Base-by-base conservation (phyloP, 352 stramenopile genomes). In the Phytophthora sp. region DNA sequence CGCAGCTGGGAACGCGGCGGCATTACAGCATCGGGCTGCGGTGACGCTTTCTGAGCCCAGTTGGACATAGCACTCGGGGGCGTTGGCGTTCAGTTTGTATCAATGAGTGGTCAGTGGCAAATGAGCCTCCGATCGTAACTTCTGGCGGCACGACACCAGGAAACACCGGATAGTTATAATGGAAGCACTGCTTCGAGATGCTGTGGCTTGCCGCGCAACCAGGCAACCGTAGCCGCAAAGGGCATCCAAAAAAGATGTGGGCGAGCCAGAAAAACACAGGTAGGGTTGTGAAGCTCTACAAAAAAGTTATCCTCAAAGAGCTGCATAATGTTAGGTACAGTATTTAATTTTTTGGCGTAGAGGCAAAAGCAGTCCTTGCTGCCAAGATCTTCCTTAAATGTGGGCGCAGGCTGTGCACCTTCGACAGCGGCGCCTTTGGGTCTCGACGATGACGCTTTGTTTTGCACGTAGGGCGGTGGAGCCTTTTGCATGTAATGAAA, bases 21-120 rank as follows among this genome's bases (percentile, higher is more conserved):
- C 33, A 65, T 64, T 71, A 71, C 56, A 69, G 58, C 26, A 21
- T 26, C 33, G 2, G 21, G 21, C 29, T 23, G 18, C 21, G 29
- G 46, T 71, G 63, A 71, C 63, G 49, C 56, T 62, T 71, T 71
- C 63, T 56, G 63, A 53, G 38, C 49, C 31, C 41, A 71, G 55
- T 71, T 30, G 55, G 39, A 65, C 26, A 24, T 55, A 18, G 38
- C 18, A n/a, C n/a, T n/a, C n/a, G n/a, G n/a, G n/a, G 16, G 2
- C 18, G 38, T 18, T 45, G 35, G 30, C 39, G 51, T 54, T 23
- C 36, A 54, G 60, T 63, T 52, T 54, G 52, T 18, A 58, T 63
- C 35, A 46, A 62, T 44, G 49, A n/a, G 26, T 59, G 49, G 27
- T 57, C 53, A 65, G 62, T 41, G 7, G 62, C 53, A 65, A 65